Evolutionary conservation across 352 stramenopile genomes (phyloP).

Genomic region (Pythium plurisporium): DNA sequence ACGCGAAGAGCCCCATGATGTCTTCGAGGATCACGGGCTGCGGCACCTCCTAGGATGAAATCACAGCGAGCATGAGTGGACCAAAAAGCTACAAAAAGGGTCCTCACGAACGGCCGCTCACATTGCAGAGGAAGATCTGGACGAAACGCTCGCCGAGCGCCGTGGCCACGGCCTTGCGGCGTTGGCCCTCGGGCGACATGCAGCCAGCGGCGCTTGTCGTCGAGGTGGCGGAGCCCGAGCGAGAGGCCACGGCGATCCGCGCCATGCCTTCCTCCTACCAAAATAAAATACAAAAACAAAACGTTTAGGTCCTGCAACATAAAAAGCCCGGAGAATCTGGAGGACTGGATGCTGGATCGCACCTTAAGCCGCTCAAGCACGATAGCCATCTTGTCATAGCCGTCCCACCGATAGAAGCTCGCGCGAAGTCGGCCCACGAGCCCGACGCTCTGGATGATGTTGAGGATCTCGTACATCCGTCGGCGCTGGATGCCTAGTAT

Average conservation of each 20-base stretch:
- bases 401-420: constrained; percentile 33
- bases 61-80: too few species aligned
- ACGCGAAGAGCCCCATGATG: constrained; percentile 29
- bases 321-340: background rate
- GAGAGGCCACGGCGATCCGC: constrained; percentile 8
- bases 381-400: constrained; percentile 28
- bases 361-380: constrained; percentile 30
- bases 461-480: constrained; percentile 39
- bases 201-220: background rate
- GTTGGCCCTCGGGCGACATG: constrained; percentile 19
- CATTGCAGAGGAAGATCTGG: constrained; percentile 37
- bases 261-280: constrained; percentile 24
- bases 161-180: constrained; percentile 31
- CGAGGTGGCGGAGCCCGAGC: background rate
- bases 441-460: constrained; percentile 39
- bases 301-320: background rate
- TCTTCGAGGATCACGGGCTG: constrained; percentile 37
- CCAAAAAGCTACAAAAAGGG: too few species aligned
- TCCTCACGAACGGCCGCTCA: constrained; percentile 6
- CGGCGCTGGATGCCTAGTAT: constrained; percentile 28
- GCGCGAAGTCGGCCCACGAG: constrained; percentile 26
- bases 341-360: background rate
- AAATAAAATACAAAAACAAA: background rate
- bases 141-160: constrained; percentile 33
- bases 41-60: constrained; percentile 20